Evolutionary conservation across 2,329 filamentous ascomycete genomes (phyloP), one percentile per base, ranked within the genome.

Genomic region (Penicillium sp.): DNA sequence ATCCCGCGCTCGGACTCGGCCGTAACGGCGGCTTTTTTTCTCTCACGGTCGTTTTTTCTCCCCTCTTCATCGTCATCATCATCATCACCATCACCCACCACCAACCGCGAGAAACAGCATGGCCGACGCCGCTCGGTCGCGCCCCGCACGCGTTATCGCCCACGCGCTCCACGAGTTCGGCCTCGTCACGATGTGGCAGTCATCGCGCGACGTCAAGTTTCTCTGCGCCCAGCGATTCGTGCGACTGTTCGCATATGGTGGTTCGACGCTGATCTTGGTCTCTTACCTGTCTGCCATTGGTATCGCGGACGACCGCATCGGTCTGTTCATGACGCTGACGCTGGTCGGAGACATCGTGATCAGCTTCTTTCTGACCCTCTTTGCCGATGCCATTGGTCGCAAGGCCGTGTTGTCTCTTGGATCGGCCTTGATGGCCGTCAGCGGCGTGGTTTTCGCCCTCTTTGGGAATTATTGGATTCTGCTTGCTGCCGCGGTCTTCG

Each of bases 221-320:
- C 63, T 69, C 39, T 67, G 63, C 40, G 56, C 63, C 10, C 64
- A 68, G 49, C 64, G 66, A 3, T 69, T 69, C 47, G 58, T 69
- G 42, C 79, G 80, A 38, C 77, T 83, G 64, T 79, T 83, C 50
- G 79, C 80, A n/a, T 83, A 81, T 47, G 79, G 80, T 33, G 75
- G 76, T 39, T 76, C 74, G 14, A 75, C 79, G 0, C 69, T 84
- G 30, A 77, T 82, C 36, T 69, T 84, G 30, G 80, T 78, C 8
- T 75, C 80, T 11, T 83, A 81, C 56, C 75, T 84, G 35, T 72
- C 76, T 5, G 71, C 74, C 14, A 62, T 83, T 9, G 62, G 67
- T 0, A 73, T 81, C 38, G 69, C 78, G 1, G 79, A 83, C 57
- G 67, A 74, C 17, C 72, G 69, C 15, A 83, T 83, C 43, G 80